Evolutionary conservation across 1,284 basidiomycete species (phyloP).

Genomic region (Rhodotorula sp.): DNA sequence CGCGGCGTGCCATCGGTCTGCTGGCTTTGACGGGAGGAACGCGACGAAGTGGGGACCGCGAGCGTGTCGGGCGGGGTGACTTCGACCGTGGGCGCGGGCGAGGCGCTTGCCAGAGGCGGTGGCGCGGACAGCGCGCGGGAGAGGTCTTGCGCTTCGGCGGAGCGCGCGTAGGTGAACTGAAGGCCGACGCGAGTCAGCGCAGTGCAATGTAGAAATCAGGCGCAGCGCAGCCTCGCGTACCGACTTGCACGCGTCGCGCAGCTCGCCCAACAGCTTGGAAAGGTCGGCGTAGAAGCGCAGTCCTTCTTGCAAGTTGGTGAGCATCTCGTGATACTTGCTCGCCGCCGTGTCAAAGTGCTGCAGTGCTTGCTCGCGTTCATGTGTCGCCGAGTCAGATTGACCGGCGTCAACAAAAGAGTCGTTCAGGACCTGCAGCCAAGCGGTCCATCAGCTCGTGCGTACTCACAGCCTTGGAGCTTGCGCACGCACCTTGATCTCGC

Average conservation of each 20-base stretch:
- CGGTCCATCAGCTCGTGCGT: not conserved
- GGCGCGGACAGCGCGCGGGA: not conserved
- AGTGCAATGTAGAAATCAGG: not conserved
- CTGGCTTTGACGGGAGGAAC: too few relatives aligned
- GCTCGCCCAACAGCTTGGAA: constrained; percentile 1
- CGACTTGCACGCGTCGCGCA: constrained; percentile 12
- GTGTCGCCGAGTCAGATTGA: not conserved
- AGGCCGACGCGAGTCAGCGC: not conserved
- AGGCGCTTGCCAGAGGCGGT: not conserved
- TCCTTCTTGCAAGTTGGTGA: constrained; percentile 18
- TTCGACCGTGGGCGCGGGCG: too few relatives aligned
- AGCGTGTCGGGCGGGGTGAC: too few relatives aligned
- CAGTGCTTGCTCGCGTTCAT: not conserved
- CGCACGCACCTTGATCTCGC: constrained; percentile 6
- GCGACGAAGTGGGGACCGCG: too few relatives aligned
- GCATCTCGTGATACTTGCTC: constrained; percentile 13
- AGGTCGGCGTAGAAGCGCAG: constrained; percentile 23
- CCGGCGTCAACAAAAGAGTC: not conserved
- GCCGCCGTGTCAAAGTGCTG: not conserved
- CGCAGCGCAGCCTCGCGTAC: not conserved
- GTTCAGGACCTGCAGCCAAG: not conserved
- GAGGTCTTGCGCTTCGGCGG: not conserved
- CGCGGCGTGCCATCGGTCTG: too few relatives aligned
- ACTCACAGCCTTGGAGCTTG: not conserved
- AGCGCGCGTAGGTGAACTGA: not conserved